Evolutionary conservation across 805 yeast genomes (phyloP), one percentile per base, ranked within the genome.

Genomic region (Dipodascopsis tothii): DNA sequence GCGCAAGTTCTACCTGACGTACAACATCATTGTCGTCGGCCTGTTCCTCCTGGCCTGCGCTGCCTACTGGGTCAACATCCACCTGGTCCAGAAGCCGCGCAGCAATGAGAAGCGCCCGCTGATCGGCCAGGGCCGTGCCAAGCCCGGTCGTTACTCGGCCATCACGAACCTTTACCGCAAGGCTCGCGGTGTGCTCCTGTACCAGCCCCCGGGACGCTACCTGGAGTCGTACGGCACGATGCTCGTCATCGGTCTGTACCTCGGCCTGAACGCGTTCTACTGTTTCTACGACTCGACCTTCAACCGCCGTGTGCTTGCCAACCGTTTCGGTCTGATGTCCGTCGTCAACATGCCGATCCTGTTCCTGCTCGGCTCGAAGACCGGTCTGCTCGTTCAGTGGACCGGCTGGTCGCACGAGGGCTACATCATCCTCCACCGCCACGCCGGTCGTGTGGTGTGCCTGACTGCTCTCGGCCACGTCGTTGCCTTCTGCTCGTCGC

Each of bases 401-500:
- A 44, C 52, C 25, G 54, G 54, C 44, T 50, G 51, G 52, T 50
- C 54, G 38, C 52, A 50, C 21, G 54, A 50, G 43, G 49, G 54
- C 14, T 44, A 48, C 46, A 50, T 44, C 46, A 48, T 48, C 23
- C 52, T 50, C 20, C 54, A 50, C 43, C 46, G 54, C 33, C 52
- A 48, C 40, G 45, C 49, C 11, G 54, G 54, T 34, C 54, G 54
- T 37, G 53, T 48, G 35, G 54, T 50, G 27, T 48, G 52, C 38
- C 27, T 50, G 37, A 50, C 54, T 20, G 54, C 54, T n/a, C 35
- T 50, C 32, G 54, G 54, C 36, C 54, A 50, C 44, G 38, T 50
- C 44, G 39, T 50, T 19, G 41, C 44, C 35, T 43, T 25, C 35
- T 17, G 30, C 21, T 3, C 18, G 3, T 21, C 35, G 41, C 50